Evolutionary conservation across 2,329 filamentous ascomycete species (phyloP).

Genomic region (Leptographium flavum): DNA sequence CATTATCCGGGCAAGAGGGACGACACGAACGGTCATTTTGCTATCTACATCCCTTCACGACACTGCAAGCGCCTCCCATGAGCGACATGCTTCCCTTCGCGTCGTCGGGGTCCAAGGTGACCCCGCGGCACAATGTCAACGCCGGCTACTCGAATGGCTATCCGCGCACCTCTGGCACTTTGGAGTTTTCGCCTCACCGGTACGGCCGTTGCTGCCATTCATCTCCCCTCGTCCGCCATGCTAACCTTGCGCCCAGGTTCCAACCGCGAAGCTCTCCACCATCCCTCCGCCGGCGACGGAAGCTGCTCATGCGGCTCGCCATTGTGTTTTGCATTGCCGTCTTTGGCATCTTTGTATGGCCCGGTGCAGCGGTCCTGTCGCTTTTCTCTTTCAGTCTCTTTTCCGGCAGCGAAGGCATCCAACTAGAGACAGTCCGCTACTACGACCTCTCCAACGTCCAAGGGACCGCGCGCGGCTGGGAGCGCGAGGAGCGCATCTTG

Average conservation of each 20-base stretch:
- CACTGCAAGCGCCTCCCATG: neutral
- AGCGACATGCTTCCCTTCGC: slow-evolving; percentile 44
- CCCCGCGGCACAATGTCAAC: slow-evolving; percentile 62
- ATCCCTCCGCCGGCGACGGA: slow-evolving; percentile 57
- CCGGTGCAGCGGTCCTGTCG: slow-evolving; percentile 47
- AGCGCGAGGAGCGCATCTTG: slow-evolving; percentile 86
- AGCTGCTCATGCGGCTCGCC: slow-evolving; percentile 55
- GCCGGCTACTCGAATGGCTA: slow-evolving; percentile 74
- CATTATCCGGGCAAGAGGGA: neutral
- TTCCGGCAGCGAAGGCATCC: slow-evolving; percentile 51
- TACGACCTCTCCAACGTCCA: slow-evolving; percentile 89
- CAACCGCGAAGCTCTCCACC: slow-evolving; percentile 66
- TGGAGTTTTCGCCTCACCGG: slow-evolving; percentile 83
- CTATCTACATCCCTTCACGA: neutral
- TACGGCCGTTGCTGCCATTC: slow-evolving; percentile 27
- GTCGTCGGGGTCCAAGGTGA: slow-evolving; percentile 49
- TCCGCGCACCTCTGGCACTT: slow-evolving; percentile 53
- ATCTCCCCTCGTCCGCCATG: neutral
- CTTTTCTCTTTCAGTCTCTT: slow-evolving; percentile 57
- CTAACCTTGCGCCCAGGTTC: slow-evolving; percentile 40
- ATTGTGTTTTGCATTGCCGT: slow-evolving; percentile 44
- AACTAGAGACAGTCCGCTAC: slow-evolving; percentile 91
- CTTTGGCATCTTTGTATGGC: slow-evolving; percentile 63
- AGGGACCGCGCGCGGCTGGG: slow-evolving; percentile 87
- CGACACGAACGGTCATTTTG: too few species aligned